phyloP scores from a whole-genome alignment of 441 rosid species.

The Croton laevigatus region DNA sequence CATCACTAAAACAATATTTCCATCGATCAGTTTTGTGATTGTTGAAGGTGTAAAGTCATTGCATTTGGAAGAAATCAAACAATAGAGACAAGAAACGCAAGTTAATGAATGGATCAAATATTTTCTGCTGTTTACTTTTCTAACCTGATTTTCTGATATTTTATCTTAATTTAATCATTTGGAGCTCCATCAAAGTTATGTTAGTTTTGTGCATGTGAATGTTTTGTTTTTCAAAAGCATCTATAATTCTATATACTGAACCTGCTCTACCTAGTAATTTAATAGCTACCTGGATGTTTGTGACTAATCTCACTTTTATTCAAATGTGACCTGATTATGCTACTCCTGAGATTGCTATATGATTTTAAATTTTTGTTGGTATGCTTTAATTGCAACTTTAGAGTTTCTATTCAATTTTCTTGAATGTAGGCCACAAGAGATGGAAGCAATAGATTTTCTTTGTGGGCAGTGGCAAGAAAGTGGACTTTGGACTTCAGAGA shows the following conservation, averaged over 20 bases:
- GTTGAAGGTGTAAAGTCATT: constrained; percentile 60
- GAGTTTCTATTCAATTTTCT: constrained; percentile 10
- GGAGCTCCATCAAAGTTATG: not conserved
- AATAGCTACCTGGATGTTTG: not conserved
- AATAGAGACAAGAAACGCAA: constrained; percentile 76
- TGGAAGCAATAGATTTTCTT: constrained; percentile 84
- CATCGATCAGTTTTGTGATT: constrained; percentile 80
- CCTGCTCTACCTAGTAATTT: not conserved
- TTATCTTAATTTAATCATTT: not conserved
- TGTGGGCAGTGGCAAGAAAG: constrained; percentile 54
- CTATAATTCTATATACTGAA: not conserved
- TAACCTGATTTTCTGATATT: not conserved
- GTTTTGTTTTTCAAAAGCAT: not conserved
- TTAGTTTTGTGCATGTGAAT: not conserved
- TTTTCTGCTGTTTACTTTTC: not conserved
- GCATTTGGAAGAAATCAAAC: constrained; percentile 83
- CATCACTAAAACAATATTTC: too few species aligned
- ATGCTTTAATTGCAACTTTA: not conserved
- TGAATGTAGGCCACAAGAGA: constrained; percentile 69
- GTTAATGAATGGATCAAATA: constrained; percentile 3
- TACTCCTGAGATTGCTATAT: not conserved
- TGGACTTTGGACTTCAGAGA: constrained; percentile 50
- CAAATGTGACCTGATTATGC: not conserved
- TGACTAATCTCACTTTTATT: not conserved
- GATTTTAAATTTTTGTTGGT: not conserved